Evolutionary conservation across 768 basidiomycete genomes (phyloP), one percentile per base, ranked within the genome.

Genomic region (Boletus pseudopeckii): DNA sequence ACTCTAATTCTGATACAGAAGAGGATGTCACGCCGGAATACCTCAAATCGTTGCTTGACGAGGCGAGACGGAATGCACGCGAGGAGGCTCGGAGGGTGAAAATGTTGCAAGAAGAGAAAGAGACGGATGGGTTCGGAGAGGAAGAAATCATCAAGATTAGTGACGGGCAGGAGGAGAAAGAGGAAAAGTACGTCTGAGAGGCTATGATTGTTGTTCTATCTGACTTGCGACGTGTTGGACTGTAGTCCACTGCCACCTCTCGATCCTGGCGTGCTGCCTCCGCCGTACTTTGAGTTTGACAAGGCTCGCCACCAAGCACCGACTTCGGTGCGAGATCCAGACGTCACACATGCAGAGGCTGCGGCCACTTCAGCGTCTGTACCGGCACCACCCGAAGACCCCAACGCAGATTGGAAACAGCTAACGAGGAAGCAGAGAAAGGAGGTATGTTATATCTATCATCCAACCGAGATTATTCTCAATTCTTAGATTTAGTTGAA

Each of bases 391-490:
- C 89, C 88, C 34, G 69, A 79, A 47, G 82, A 81, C 17, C 84
- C 85, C 15, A 79, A 81, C 13, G 77, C 78, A 41, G 81, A 80
- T 36, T 87, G 88, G 42, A 84, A 83, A 65, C 78, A 80, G 8
- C 69, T 90, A 41, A 92, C 86, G 14, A 90, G 83, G 65, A 86
- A 78, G 59, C 77, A 90, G 67, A 79, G 76, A 69, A 90, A 85
- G 70, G 84, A 81, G 58, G 90, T 90, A 60, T 42, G 78, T n/a
- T 7, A 32, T 50, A 39, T 46, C 49, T 18, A 41, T 45, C 15
- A 17, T 24, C 40, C 26, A 7, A 38, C 41, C 9, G 30, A 41
- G 17, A 30, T 26, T 13, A 8, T 22, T 18, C 44, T 38, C 33
- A 44, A 46, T 18, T 18, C 6, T 22, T 38, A 18, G 13, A 11